Evolutionary conservation across 2,329 filamentous ascomycete species (phyloP).

Genomic region (Domatiomyces globalis): DNA sequence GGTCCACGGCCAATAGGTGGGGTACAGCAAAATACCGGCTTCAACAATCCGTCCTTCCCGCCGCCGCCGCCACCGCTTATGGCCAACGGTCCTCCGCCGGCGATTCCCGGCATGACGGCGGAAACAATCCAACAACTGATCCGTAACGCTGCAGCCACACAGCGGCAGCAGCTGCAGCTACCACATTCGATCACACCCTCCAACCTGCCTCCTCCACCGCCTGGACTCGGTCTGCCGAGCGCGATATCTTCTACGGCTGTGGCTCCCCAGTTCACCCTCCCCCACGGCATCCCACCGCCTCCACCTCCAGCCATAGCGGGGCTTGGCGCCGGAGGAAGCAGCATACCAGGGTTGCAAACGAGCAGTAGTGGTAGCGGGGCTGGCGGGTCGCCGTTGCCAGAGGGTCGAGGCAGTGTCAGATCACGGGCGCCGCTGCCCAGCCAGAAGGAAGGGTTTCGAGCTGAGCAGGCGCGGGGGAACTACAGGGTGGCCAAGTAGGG

Average conservation of each 20-base stretch:
- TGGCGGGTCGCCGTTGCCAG: conserved; percentile 19
- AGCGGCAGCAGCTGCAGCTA: conserved; percentile 19
- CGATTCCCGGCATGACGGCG: conserved; percentile 39
- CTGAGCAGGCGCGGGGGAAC: conserved; percentile 53
- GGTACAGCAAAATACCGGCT: conserved; percentile 13
- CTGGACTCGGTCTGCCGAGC: not conserved
- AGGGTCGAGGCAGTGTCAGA: conserved; percentile 22
- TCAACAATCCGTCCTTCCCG: conserved; percentile 3
- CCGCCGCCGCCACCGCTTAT: conserved; percentile 9
- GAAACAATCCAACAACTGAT: conserved; percentile 23
- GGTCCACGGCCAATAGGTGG: conserved; percentile 3
- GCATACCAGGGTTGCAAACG: conserved; percentile 20
- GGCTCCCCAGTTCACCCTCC: conserved; percentile 16
- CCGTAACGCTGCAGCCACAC: conserved; percentile 19
- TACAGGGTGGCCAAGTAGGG: conserved; percentile 30
- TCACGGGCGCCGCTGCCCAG: conserved; percentile 60
- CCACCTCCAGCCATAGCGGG: conserved; percentile 30
- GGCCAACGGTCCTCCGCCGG: conserved; percentile 25
- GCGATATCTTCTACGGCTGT: not conserved
- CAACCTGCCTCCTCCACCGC: conserved; percentile 21
- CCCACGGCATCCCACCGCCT: conserved; percentile 41
- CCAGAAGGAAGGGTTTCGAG: conserved; percentile 66
- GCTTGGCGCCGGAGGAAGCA: conserved; percentile 25
- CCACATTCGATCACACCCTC: conserved; percentile 30
- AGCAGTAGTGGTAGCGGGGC: conserved; percentile 19